Conservation (phyloP, 441 rosid species). For the Biscutella auriculata region DNA sequence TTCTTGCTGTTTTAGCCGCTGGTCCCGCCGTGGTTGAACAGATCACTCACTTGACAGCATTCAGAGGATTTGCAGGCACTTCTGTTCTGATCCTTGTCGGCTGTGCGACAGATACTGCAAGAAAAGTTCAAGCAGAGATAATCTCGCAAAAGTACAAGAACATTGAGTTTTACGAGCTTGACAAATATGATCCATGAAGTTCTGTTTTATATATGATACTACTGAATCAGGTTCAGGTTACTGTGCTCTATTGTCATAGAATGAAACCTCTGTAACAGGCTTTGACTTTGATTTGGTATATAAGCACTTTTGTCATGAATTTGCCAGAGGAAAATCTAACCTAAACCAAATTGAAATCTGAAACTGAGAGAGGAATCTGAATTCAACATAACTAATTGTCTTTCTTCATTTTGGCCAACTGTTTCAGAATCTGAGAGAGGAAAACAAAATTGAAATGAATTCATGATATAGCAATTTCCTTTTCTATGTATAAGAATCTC, state of each 20-base stretch:
- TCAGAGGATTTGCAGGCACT: conserved; percentile 89
- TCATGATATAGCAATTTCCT: conserved; percentile 7
- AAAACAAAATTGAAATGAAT: conserved; percentile 12
- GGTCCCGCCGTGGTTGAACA: conserved; percentile 88
- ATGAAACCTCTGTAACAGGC: neutral
- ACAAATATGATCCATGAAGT: conserved; percentile 29
- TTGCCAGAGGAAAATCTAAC: neutral
- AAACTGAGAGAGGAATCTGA: neutral
- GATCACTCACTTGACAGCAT: conserved; percentile 79
- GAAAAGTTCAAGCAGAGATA: conserved; percentile 93
- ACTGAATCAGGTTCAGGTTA: neutral
- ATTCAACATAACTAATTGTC: neutral
- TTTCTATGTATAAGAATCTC: conserved; percentile 26
- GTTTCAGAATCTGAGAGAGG: neutral
- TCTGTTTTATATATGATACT: neutral
- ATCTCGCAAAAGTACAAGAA: conserved; percentile 93
- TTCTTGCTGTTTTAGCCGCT: conserved; percentile 83
- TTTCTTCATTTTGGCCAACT: neutral
- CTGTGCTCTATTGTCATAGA: neutral
- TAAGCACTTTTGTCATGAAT: neutral
- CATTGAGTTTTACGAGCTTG: conserved; percentile 76
- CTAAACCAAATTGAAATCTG: neutral
- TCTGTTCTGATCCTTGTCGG: conserved; percentile 87
- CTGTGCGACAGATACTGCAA: conserved; percentile 88
- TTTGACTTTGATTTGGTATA: conserved; percentile 6